phyloP scores from a whole-genome alignment of 2,329 filamentous ascomycete species.

The Chrysosporium keratinophilum region DNA sequence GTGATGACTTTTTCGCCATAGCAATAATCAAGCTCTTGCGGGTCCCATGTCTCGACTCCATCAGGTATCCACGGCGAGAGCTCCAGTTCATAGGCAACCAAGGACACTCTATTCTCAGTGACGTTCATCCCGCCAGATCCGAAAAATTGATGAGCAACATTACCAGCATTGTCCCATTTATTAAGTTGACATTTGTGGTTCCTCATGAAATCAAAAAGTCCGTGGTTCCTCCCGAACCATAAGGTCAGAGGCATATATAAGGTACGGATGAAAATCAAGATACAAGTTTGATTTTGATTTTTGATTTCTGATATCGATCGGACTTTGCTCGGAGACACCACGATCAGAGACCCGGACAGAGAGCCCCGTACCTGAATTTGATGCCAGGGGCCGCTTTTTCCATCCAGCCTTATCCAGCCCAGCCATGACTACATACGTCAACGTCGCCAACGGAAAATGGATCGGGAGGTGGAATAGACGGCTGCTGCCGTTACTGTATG shows the following conservation, averaged over 20 bases:
- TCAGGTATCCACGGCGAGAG: background rate
- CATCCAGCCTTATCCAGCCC: background rate
- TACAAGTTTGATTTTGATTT: background rate
- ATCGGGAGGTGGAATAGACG: background rate
- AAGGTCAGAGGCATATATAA: too few species aligned
- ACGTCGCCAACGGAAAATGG: background rate
- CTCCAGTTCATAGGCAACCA: background rate
- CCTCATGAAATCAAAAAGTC: background rate
- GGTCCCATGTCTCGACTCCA: background rate
- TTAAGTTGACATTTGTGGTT: background rate
- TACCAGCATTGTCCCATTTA: background rate
- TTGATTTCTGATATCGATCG: background rate
- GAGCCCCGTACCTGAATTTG: background rate
- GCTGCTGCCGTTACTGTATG: background rate
- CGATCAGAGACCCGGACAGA: too few species aligned
- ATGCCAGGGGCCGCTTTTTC: background rate
- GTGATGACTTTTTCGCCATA: background rate
- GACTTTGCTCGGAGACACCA: background rate
- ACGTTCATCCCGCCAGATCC: slow-evolving; percentile 1
- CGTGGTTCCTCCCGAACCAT: too few species aligned
- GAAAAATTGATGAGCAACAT: background rate
- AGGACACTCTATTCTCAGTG: background rate
- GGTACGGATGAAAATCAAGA: too few species aligned
- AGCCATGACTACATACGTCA: too few species aligned
- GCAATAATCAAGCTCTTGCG: background rate